These are phyloP conservation scores for Thielaviopsis musarum DNA, from an alignment of 2,329 filamentous ascomycete genomes.

Conservation along the genomic window DNA sequence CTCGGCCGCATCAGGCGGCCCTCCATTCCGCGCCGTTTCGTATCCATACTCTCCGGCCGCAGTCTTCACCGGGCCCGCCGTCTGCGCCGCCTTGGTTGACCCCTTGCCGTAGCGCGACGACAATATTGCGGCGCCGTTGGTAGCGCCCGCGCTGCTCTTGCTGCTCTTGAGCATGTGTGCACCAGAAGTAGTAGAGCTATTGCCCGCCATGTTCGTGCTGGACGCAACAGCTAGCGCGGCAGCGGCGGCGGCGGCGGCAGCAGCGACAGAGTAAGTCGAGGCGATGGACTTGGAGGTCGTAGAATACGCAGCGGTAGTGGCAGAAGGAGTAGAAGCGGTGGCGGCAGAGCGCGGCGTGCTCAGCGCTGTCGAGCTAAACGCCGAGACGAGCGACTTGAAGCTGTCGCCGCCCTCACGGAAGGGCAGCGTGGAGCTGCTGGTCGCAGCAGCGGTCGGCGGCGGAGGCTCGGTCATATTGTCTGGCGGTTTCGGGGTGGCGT, in stretches of 20 bases:
- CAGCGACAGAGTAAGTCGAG: no score
- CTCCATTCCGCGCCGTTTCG: not conserved
- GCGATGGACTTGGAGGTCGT: no score
- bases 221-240: no score
- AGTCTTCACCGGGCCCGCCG: no score
- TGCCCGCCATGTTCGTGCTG: no score
- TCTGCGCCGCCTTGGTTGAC: not conserved
- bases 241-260: no score
- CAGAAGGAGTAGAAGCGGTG: no score
- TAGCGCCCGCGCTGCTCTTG: not conserved
- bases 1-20: not conserved
- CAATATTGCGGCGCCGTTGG: not conserved
- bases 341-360: slow-evolving; percentile 1
- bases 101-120: not conserved
- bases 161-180: no score
- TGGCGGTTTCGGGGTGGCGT: not conserved
- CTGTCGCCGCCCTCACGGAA: not conserved
- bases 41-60: no score
- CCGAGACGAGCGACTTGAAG: slow-evolving; percentile 3
- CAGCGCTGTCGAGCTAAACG: slow-evolving; percentile 4
- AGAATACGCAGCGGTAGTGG: no score
- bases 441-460: not conserved
- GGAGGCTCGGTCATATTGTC: not conserved
- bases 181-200: no score
- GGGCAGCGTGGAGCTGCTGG: not conserved